These are phyloP conservation scores for Porcisia deanei DNA, from an alignment of 208 protist genomes.

Conservation along the genomic window DNA sequence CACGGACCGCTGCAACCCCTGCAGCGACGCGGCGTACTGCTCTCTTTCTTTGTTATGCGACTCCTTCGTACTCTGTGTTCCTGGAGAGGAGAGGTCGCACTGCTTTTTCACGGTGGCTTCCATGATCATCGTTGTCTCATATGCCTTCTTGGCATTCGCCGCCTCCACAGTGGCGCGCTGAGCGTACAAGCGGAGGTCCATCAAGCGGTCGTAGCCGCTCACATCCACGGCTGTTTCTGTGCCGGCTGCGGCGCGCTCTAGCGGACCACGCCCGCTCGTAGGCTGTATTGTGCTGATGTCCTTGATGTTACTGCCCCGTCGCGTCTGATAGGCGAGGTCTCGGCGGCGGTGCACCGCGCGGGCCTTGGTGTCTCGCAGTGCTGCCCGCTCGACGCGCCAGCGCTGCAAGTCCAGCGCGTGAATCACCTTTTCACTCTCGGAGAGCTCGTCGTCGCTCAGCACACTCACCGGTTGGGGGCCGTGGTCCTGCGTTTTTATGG, in stretches of 20 bases:
- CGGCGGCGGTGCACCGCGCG: conserved; percentile 33
- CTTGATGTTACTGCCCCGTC: conserved; percentile 78
- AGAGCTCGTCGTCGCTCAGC: conserved; percentile 46
- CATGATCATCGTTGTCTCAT: conserved; percentile 7
- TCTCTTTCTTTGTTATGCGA: conserved; percentile 8
- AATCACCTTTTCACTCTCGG: conserved; percentile 22
- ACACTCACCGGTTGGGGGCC: conserved; percentile 24
- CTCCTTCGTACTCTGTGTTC: conserved; percentile 11
- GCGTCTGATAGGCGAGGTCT: conserved; percentile 56
- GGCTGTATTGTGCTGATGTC: conserved; percentile 31
- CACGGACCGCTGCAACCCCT: neutral
- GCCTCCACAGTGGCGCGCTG: conserved; percentile 31
- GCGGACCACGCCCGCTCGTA: conserved; percentile 29
- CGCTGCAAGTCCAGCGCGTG: conserved; percentile 32
- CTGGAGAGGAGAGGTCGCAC: conserved; percentile 6
- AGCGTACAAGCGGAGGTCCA: conserved; percentile 43
- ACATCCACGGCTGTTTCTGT: conserved; percentile 33
- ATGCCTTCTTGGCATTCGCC: conserved; percentile 27
- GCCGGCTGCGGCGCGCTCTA: conserved; percentile 23
- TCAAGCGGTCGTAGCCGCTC: conserved; percentile 41
- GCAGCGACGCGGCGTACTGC: conserved; percentile 7
- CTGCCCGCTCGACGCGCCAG: conserved; percentile 58
- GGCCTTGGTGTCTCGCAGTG: conserved; percentile 37
- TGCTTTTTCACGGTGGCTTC: conserved; percentile 15
- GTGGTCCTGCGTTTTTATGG: conserved; percentile 21